Evolutionary conservation across 2,329 filamentous ascomycete species (phyloP), one percentile per base, ranked within the genome.

Genomic region (Pestalotiopsis sp.): DNA sequence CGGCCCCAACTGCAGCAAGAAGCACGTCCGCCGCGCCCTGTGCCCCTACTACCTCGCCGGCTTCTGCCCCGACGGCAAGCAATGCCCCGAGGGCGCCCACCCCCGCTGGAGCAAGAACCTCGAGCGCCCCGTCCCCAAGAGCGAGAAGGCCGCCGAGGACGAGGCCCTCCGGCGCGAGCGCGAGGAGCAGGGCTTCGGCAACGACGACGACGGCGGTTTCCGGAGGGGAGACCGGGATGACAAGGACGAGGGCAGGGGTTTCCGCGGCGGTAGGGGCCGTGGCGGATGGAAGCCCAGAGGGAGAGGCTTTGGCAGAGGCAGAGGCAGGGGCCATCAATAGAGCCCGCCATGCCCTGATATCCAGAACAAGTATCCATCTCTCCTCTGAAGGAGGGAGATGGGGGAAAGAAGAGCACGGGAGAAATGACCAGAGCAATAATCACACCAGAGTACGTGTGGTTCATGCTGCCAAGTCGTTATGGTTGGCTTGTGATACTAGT

Each of bases 21-120:
- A 95, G 74, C 96, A 99, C 81, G 91, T 97, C 68, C 89, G 94
- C 69, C 90, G 93, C 72, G 90, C 88, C 72, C 80, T 97, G 6
- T 99, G 96, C 78, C 86, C 86, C 1, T 97, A 92, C 79, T 99
- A 97, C 78, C 84, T 98, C 17, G 94, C 94, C 7, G 96, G 96
- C 1, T 99, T 99, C 83, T 99, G 96, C 78, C 96, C 96, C 0
- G 92, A 97, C 67, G 95, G 80, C 1, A 87, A 85, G 70, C 84
- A 84, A 7, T 99, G 96, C 82, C 90, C 90, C 77, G 88, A 92
- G 71, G 93, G 93, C 23, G 92, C 93, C 5, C 96, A 99, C 80
- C 91, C 95, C 3, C 88, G 90, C 69, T 98, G 93, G 91, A 89
- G 90, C 27, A 88, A 89, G 75, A 90, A 95, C 71, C 82, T 94